A percentile compares a stretch with the other conserved stretches of the same genome.
These are phyloP conservation scores for Candida sanyiensis DNA, from an alignment of 805 yeast genomes.

Conservation along the genomic window DNA sequence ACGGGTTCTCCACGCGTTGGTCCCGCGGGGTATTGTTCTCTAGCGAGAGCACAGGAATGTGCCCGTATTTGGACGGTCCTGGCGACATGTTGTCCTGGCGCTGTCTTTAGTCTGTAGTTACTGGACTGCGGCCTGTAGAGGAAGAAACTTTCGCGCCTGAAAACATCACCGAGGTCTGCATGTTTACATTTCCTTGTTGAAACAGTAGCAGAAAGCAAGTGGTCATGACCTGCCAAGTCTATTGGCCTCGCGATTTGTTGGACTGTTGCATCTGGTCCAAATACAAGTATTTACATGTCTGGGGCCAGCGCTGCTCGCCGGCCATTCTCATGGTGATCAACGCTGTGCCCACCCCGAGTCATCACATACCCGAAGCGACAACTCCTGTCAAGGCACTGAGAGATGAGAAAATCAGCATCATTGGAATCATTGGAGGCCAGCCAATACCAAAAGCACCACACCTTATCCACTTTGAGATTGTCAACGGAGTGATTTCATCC, in stretches of 20 bases:
- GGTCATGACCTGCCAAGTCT: conserved; percentile 22
- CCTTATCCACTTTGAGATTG: background rate
- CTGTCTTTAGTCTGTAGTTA: too few relatives aligned
- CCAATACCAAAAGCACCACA: background rate
- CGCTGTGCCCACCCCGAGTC: background rate
- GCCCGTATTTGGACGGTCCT: conserved; percentile 5
- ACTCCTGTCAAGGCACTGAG: background rate
- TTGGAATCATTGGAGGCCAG: conserved; percentile 1
- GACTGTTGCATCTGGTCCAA: conserved; percentile 11
- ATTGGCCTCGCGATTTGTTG: conserved; percentile 30
- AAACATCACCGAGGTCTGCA: too few relatives aligned
- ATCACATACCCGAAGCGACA: background rate
- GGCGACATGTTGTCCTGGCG: background rate
- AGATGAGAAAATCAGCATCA: background rate
- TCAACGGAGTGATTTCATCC: conserved; percentile 3
- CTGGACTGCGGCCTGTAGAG: background rate
- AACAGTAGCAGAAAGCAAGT: too few relatives aligned
- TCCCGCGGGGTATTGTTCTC: background rate
- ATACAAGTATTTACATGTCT: conserved; percentile 8
- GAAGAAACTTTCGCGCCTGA: background rate
- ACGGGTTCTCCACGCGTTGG: background rate
- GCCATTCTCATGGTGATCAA: conserved; percentile 6
- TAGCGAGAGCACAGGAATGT: conserved; percentile 9
- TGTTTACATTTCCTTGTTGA: background rate
- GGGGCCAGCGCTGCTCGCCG: conserved; percentile 9